phyloP scores from a whole-genome alignment of 2,329 filamentous ascomycete species.

The Shiraia sp. region DNA sequence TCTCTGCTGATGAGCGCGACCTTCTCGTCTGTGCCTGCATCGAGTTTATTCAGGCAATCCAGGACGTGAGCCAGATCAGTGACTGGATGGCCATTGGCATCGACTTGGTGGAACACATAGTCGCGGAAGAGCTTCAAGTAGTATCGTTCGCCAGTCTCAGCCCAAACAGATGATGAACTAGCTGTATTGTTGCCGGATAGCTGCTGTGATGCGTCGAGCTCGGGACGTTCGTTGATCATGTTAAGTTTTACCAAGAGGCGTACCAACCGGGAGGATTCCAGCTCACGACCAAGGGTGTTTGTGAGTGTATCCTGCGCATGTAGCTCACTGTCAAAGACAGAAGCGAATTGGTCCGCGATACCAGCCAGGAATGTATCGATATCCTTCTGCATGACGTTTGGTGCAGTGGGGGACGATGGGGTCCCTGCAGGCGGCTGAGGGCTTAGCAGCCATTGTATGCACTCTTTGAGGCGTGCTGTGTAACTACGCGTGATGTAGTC shows the following conservation, averaged over 20 bases:
- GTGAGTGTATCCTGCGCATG: slow-evolving; percentile 77
- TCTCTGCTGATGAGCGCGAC: slow-evolving; percentile 86
- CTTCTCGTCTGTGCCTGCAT: slow-evolving; percentile 85
- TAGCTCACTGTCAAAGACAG: slow-evolving; percentile 76
- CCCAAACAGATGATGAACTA: slow-evolving; percentile 64
- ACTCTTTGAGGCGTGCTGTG: slow-evolving; percentile 76
- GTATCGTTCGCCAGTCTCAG: slow-evolving; percentile 90
- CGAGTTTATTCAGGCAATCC: slow-evolving; percentile 85
- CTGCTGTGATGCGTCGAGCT: slow-evolving; percentile 70
- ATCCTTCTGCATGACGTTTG: slow-evolving; percentile 59
- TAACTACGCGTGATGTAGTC: slow-evolving; percentile 79
- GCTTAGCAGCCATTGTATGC: slow-evolving; percentile 78
- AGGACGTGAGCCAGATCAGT: slow-evolving; percentile 88
- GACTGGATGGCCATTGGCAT: slow-evolving; percentile 79
- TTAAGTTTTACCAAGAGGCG: slow-evolving; percentile 83
- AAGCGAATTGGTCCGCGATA: slow-evolving; percentile 76
- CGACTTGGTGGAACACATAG: slow-evolving; percentile 96
- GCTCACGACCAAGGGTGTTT: slow-evolving; percentile 73
- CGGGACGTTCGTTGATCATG: slow-evolving; percentile 85
- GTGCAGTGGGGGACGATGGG: slow-evolving; percentile 36
- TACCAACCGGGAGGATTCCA: slow-evolving; percentile 86
- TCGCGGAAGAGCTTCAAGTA: slow-evolving; percentile 94
- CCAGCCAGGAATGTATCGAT: slow-evolving; percentile 79
- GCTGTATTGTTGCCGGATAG: slow-evolving; percentile 38
- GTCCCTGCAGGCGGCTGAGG: slow-evolving; percentile 46